Percentiles rank a stretch among this genome's conserved stretches.
Evolutionary conservation across 164 flowering plant species (phyloP).

Genomic region (Brasenia schreberi): DNA sequence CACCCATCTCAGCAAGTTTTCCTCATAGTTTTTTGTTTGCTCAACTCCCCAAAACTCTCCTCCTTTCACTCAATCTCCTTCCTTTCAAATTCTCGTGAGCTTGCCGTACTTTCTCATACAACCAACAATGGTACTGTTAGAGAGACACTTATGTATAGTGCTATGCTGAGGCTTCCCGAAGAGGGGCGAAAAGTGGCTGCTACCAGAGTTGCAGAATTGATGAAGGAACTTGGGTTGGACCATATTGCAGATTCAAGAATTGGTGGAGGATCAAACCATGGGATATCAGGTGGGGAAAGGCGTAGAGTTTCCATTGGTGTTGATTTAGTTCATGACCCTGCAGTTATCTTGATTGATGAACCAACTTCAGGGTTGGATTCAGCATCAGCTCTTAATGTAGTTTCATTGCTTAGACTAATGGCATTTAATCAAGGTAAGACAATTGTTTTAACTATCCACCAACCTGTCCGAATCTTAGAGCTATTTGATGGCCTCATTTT

Average conservation of each 20-base stretch:
- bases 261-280: conserved; percentile 73
- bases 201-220: conserved; percentile 45
- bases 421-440: conserved; percentile 46
- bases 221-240: conserved; percentile 63
- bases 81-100: background rate
- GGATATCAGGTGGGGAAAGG: conserved; percentile 86
- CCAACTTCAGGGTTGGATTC: conserved; percentile 96
- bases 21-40: background rate
- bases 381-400: conserved; percentile 69
- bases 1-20: background rate
- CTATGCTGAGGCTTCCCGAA: conserved; percentile 50
- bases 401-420: conserved; percentile 61
- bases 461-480: conserved; percentile 68
- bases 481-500: conserved; percentile 52
- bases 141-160: conserved; percentile 77
- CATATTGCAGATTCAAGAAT: conserved; percentile 45
- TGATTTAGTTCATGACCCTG: conserved; percentile 80
- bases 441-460: conserved; percentile 69
- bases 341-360: conserved; percentile 69
- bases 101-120: background rate
- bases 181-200: conserved; percentile 33
- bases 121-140: conserved; percentile 42
- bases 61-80: background rate
- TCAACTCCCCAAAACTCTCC: background rate
- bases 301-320: conserved; percentile 81